Conservation (phyloP, 2,329 filamentous ascomycete species). For the Microdochium bolleyi region DNA sequence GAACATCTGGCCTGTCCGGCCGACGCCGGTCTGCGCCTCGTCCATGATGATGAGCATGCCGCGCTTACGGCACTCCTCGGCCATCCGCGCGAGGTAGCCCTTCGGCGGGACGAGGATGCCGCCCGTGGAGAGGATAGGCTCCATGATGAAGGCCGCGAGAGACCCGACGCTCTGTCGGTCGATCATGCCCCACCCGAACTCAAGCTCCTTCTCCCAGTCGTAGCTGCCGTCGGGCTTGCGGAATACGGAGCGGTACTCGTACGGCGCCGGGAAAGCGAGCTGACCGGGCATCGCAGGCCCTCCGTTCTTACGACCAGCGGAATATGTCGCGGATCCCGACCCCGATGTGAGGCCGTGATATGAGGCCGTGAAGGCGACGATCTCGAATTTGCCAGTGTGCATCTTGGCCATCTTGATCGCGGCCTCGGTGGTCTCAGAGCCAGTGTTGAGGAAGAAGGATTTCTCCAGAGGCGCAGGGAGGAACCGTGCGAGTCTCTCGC, state of each 20-base stretch:
- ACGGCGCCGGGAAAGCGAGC: constrained; percentile 49
- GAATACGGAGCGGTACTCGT: constrained; percentile 44
- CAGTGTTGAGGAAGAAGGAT: constrained; percentile 49
- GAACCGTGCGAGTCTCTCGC: constrained; percentile 33
- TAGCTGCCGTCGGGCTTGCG: constrained; percentile 1
- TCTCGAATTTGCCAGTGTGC: constrained; percentile 55
- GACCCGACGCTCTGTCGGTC: constrained; percentile 51
- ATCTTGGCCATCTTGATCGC: constrained; percentile 57
- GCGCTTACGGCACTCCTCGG: constrained; percentile 40
- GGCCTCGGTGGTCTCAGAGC: constrained; percentile 47
- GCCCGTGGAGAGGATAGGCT: constrained; percentile 48
- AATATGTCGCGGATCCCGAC: constrained; percentile 44
- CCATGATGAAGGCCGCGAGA: constrained; percentile 54
- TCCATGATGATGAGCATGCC: constrained; percentile 52
- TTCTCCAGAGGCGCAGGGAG: constrained; percentile 40
- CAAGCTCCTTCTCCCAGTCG: constrained; percentile 2
- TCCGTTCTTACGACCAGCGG: constrained; percentile 37
- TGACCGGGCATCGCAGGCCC: constrained; percentile 44
- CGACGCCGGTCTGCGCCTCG: constrained; percentile 52
- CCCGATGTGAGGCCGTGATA: constrained; percentile 54
- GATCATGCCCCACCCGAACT: constrained; percentile 43
- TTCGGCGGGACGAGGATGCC: constrained; percentile 47
- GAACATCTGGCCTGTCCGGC: constrained; percentile 48
- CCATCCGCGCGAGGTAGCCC: constrained; percentile 47
- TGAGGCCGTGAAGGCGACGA: constrained; percentile 49